Conservation (phyloP, 2,329 filamentous ascomycete species). For the Coleophoma cylindrospora region DNA sequence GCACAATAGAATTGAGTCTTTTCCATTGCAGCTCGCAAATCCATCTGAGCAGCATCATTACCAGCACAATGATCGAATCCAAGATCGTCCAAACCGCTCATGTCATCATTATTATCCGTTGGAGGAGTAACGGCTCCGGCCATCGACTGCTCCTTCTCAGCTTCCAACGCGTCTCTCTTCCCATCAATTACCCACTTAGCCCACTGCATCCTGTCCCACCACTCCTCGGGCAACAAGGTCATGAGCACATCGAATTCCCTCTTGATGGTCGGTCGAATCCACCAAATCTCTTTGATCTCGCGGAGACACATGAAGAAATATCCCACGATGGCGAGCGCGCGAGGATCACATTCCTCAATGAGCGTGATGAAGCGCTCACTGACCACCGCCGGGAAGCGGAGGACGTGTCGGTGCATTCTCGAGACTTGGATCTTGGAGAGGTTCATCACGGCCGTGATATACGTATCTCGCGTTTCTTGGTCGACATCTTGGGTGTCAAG, state of each 20-base stretch:
- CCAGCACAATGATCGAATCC: too few relatives aligned
- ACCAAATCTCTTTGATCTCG: conserved; percentile 59
- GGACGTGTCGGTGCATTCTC: conserved; percentile 47
- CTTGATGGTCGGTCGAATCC: conserved; percentile 59
- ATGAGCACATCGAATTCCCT: conserved; percentile 53
- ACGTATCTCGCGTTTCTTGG: conserved; percentile 33
- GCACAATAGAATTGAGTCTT: too few relatives aligned
- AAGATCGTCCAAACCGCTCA: too few relatives aligned
- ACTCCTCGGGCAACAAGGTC: conserved; percentile 11
- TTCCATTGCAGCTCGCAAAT: too few relatives aligned
- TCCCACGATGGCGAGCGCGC: conserved; percentile 58
- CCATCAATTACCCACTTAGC: conserved; percentile 6
- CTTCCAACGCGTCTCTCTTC: too few relatives aligned
- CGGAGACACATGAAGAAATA: conserved; percentile 64
- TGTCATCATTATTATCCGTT: too few relatives aligned
- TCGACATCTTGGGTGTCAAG: conserved; percentile 13
- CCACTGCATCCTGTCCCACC: conserved; percentile 14
- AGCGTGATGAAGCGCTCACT: conserved; percentile 53
- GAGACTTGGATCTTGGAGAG: conserved; percentile 58
- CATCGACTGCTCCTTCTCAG: too few relatives aligned
- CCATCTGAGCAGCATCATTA: too few relatives aligned
- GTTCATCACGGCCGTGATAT: conserved; percentile 54
- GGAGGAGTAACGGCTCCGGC: too few relatives aligned
- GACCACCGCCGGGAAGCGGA: conserved; percentile 60
- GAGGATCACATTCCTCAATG: conserved; percentile 51